These are phyloP conservation scores for Microcos paniculata DNA, from an alignment of 345 rosid genomes.

Conservation along the genomic window DNA sequence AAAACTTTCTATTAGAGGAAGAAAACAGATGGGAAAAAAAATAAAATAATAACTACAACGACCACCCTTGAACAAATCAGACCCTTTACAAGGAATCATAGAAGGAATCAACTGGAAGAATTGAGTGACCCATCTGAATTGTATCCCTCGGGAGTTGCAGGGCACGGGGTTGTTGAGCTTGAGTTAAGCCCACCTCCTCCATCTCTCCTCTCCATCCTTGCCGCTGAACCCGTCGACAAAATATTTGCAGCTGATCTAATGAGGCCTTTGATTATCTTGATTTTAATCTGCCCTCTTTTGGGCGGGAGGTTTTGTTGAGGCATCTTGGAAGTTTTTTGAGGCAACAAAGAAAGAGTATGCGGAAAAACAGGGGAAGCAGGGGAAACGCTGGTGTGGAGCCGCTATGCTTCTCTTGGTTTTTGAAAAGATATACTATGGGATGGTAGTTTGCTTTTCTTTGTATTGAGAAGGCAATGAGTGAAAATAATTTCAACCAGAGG, in stretches of 20 bases:
- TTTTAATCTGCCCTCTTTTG: slow-evolving; percentile 26
- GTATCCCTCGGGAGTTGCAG: slow-evolving; percentile 6
- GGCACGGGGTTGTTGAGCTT: neutral
- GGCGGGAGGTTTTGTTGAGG: slow-evolving; percentile 7
- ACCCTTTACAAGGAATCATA: neutral
- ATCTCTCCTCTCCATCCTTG: neutral
- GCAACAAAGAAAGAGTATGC: neutral
- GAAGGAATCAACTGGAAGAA: neutral
- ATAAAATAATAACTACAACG: neutral
- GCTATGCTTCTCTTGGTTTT: neutral
- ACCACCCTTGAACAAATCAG: neutral
- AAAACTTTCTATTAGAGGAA: neutral
- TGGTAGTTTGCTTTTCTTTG: neutral
- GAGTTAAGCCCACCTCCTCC: neutral
- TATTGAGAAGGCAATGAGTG: neutral
- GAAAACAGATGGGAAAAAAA: neutral
- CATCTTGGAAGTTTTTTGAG: neutral
- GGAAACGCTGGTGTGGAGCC: neutral
- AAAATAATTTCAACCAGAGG: too few relatives aligned
- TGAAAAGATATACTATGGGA: neutral
- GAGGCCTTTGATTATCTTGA: slow-evolving; percentile 14
- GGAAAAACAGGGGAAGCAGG: neutral
- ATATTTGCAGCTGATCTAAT: neutral
- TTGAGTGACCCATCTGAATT: neutral
- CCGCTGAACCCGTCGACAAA: neutral